A percentile compares a stretch with the other conserved stretches of the same genome.
These are phyloP conservation scores for Thermothelomyces thermophilus DNA, from an alignment of 2,329 filamentous ascomycete species.

Conservation along the genomic window DNA sequence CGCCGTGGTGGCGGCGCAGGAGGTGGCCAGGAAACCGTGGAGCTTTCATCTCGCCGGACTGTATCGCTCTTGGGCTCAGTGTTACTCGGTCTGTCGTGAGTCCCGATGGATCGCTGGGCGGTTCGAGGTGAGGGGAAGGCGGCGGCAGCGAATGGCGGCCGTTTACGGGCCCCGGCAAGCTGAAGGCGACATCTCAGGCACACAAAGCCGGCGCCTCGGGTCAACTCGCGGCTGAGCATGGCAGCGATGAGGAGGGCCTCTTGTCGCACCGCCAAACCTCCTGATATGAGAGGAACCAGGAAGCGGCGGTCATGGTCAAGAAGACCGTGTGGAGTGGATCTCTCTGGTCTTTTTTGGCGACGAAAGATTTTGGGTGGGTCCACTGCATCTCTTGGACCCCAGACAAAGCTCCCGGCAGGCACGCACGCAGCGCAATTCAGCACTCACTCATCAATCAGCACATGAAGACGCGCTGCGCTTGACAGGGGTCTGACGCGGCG, in stretches of 20 bases:
- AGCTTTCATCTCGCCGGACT: not conserved
- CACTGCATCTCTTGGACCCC: not conserved
- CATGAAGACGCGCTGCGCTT: constrained; percentile 5
- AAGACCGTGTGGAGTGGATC: constrained; percentile 6
- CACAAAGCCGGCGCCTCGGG: constrained; percentile 31
- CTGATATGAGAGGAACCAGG: not conserved
- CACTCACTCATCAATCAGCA: too few relatives aligned
- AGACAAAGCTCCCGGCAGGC: constrained; percentile 8
- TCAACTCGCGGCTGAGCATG: constrained; percentile 32
- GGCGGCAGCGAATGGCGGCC: not conserved
- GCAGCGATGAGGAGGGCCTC: constrained; percentile 1
- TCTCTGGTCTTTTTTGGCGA: constrained; percentile 1
- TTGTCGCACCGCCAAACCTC: constrained; percentile 3
- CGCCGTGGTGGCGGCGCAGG: not conserved
- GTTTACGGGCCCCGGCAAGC: constrained; percentile 24
- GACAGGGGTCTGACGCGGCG: constrained; percentile 5
- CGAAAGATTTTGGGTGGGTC: constrained; percentile 23
- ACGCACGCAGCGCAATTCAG: too few relatives aligned
- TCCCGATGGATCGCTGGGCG: not conserved
- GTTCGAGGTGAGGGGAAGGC: not conserved
- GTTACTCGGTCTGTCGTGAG: not conserved
- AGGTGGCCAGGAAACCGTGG: not conserved
- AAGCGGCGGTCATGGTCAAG: not conserved
- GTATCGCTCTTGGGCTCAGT: not conserved
- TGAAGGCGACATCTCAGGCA: constrained; percentile 36